Conservation (phyloP, 768 basidiomycete genomes). For the Nevesoporus exiguus region DNA sequence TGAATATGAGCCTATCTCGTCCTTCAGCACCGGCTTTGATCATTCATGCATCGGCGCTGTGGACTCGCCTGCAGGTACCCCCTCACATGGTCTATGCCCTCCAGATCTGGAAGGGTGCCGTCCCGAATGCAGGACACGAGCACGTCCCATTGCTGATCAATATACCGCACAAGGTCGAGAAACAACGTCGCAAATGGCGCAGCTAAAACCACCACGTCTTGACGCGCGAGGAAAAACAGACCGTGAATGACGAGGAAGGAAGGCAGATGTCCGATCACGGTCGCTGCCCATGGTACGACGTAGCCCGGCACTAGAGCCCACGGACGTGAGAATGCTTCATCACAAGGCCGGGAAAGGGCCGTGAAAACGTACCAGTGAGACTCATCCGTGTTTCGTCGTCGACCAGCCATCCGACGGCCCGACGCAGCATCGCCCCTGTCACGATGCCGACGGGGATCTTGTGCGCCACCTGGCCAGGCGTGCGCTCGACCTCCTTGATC, state of each 20-base stretch:
- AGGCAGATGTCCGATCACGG: constrained; percentile 10
- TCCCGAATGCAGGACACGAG: neutral
- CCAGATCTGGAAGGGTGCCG: neutral
- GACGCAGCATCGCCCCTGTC: neutral
- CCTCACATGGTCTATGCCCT: neutral
- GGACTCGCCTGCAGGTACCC: neutral
- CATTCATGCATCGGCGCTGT: neutral
- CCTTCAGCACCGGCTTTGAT: neutral
- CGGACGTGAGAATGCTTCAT: neutral
- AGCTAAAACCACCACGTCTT: neutral
- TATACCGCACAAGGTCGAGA: neutral
- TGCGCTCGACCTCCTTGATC: neutral
- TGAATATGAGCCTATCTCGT: neutral
- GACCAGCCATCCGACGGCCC: neutral
- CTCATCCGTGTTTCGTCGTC: neutral
- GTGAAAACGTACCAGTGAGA: neutral
- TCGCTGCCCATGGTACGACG: constrained; percentile 15
- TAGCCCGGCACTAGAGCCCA: constrained; percentile 10
- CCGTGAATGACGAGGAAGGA: constrained; percentile 21
- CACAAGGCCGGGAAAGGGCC: neutral
- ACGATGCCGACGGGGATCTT: neutral
- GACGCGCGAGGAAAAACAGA: constrained; percentile 15
- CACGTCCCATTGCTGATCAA: neutral
- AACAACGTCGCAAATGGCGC: constrained; percentile 3
- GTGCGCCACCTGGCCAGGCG: neutral